Conservation (phyloP, 2,329 filamentous ascomycete genomes). For the Raffaelea arxii region DNA sequence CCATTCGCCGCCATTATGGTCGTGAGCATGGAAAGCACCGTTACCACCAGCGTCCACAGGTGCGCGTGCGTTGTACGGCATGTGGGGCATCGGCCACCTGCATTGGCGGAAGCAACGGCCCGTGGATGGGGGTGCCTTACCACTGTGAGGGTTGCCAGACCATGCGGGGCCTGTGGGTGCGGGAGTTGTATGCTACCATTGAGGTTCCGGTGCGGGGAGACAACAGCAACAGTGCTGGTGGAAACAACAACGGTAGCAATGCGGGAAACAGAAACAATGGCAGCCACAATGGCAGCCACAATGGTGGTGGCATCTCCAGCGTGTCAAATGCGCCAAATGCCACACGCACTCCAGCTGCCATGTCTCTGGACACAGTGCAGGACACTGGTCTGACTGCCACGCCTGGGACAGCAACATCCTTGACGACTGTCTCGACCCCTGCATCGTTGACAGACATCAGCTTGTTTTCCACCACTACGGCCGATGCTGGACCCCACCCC, state of each 20-base stretch:
- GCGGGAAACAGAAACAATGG: no score
- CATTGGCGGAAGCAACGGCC: no score
- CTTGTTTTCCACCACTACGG: no score
- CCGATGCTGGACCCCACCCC: no score
- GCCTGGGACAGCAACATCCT: not conserved
- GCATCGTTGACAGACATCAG: conserved; percentile 4
- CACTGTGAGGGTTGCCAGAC: conserved; percentile 7
- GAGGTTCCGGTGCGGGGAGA: conserved; percentile 9
- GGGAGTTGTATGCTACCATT: conserved; percentile 9
- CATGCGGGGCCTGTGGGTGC: conserved; percentile 6
- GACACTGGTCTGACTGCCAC: not conserved
- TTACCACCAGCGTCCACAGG: conserved; percentile 6
- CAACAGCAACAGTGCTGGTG: no score
- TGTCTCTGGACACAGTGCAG: not conserved
- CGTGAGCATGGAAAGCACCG: conserved; percentile 13
- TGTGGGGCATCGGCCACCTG: no score
- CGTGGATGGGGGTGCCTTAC: not conserved
- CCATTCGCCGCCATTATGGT: conserved; percentile 14
- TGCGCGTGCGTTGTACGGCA: conserved; percentile 6
- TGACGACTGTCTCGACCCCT: not conserved
- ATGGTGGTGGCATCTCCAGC: not conserved
- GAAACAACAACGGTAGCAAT: no score
- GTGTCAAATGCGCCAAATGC: no score
- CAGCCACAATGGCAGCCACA: not conserved
- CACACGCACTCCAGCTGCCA: no score